Conservation (phyloP, 148 eudicot genomes). For the Arbutus unedo region DNA sequence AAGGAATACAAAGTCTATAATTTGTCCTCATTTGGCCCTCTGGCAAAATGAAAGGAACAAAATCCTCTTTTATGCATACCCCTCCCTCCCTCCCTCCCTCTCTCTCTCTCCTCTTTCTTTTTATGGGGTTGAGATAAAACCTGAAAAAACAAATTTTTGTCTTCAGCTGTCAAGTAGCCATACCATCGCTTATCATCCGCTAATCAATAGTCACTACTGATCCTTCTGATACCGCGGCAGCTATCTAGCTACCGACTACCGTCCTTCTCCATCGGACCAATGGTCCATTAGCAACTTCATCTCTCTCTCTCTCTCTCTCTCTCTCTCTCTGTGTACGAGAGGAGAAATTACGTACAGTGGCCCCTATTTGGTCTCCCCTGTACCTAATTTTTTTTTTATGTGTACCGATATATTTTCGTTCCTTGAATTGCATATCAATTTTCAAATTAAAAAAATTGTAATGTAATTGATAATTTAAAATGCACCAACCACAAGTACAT, state of each 20-base stretch:
- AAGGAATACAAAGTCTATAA: background rate
- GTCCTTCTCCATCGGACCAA: background rate
- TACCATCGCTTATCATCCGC: background rate
- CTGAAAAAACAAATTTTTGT: background rate
- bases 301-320: background rate
- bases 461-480: too few species aligned
- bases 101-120: background rate
- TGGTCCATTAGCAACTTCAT: background rate
- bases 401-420: too few species aligned
- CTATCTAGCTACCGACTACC: background rate
- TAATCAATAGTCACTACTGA: background rate
- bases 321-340: background rate
- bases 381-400: too few species aligned
- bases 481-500: too few species aligned
- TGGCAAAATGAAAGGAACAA: background rate
- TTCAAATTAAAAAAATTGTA: too few species aligned
- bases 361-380: too few species aligned
- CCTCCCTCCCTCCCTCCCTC: background rate
- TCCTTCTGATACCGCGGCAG: background rate
- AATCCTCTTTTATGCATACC: background rate
- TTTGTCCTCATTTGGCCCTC: conserved; percentile 15
- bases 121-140: background rate
- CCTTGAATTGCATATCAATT: too few species aligned
- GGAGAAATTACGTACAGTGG: too few species aligned
- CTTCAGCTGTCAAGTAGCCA: background rate